A percentile compares a stretch with the other conserved stretches of the same genome.
These are phyloP conservation scores for Xylariaceae sp. DNA, from an alignment of 2,329 filamentous ascomycete species.

Conservation along the genomic window DNA sequence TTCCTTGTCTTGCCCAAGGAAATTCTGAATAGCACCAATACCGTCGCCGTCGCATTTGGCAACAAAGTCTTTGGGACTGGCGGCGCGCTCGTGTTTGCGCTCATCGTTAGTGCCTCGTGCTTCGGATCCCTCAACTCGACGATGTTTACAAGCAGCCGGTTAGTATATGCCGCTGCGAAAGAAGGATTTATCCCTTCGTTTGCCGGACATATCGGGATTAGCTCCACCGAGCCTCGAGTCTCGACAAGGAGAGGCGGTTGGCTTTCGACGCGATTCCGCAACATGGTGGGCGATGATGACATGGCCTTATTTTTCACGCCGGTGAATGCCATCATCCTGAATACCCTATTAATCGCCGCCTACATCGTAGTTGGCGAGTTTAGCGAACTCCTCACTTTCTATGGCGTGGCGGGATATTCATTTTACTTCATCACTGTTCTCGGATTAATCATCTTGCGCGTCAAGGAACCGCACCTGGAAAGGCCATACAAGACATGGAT, in stretches of 20 bases:
- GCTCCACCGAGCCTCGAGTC: slow-evolving; percentile 37
- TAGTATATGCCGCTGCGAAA: slow-evolving; percentile 91
- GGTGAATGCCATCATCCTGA: slow-evolving; percentile 84
- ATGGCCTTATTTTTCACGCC: slow-evolving; percentile 86
- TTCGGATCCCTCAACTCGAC: slow-evolving; percentile 93
- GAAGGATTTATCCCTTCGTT: slow-evolving; percentile 85
- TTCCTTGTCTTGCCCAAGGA: slow-evolving; percentile 83
- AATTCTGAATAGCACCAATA: slow-evolving; percentile 81
- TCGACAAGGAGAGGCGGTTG: slow-evolving; percentile 49
- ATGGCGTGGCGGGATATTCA: slow-evolving; percentile 92
- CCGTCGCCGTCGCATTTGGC: slow-evolving; percentile 92
- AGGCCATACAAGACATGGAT: slow-evolving; percentile 96
- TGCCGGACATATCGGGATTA: slow-evolving; percentile 77
- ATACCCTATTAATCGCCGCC: slow-evolving; percentile 62
- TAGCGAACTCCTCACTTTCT: slow-evolving; percentile 86
- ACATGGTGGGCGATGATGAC: slow-evolving; percentile 68
- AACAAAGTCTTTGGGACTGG: slow-evolving; percentile 79
- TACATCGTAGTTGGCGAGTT: slow-evolving; percentile 91
- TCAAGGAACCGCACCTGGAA: slow-evolving; percentile 80
- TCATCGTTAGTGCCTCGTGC: slow-evolving; percentile 86
- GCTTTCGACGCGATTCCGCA: slow-evolving; percentile 52
- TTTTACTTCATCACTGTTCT: slow-evolving; percentile 97
- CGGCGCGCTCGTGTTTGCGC: slow-evolving; percentile 76
- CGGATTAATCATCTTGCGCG: slow-evolving; percentile 82
- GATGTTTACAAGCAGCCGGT: slow-evolving; percentile 84